Evolutionary conservation across 1,139 yeast species (phyloP).

Genomic region (Taphrina sp.): DNA sequence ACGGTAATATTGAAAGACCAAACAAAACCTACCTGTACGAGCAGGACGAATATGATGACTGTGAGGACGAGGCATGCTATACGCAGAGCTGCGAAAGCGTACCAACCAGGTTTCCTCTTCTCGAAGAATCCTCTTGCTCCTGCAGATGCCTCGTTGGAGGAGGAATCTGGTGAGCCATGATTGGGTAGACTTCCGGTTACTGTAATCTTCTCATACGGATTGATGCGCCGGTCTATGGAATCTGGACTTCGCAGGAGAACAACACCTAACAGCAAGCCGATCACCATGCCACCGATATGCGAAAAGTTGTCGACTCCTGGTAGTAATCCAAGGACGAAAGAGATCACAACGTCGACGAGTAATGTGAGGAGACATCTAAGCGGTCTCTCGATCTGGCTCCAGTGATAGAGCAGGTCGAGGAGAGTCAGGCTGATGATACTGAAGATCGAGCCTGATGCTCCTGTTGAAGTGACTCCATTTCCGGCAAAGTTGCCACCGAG

Average conservation of each 20-base stretch:
- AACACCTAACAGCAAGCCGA: constrained; percentile 58
- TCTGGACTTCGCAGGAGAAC: constrained; percentile 59
- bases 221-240: constrained; percentile 47
- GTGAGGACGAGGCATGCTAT: constrained; percentile 51
- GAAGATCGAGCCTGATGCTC: constrained; percentile 73
- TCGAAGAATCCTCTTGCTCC: constrained; percentile 38
- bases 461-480: constrained; percentile 65
- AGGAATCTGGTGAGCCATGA: no score
- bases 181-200: no score
- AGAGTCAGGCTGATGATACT: constrained; percentile 67
- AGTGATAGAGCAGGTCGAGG: constrained; percentile 56
- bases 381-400: constrained; percentile 51
- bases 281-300: constrained; percentile 72
- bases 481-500: constrained; percentile 74
- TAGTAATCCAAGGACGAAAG: constrained; percentile 63
- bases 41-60: constrained; percentile 54
- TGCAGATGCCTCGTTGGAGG: no score
- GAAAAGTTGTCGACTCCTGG: constrained; percentile 78
- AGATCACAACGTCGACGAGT: constrained; percentile 58
- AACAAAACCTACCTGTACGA: constrained; percentile 51
- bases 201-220: constrained; percentile 38
- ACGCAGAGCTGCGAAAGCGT: constrained; percentile 56
- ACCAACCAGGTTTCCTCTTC: constrained; percentile 50
- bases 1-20: constrained; percentile 34
- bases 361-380: constrained; percentile 51